phyloP scores from a whole-genome alignment of 306 rosid species.

The Vicia faba region DNA sequence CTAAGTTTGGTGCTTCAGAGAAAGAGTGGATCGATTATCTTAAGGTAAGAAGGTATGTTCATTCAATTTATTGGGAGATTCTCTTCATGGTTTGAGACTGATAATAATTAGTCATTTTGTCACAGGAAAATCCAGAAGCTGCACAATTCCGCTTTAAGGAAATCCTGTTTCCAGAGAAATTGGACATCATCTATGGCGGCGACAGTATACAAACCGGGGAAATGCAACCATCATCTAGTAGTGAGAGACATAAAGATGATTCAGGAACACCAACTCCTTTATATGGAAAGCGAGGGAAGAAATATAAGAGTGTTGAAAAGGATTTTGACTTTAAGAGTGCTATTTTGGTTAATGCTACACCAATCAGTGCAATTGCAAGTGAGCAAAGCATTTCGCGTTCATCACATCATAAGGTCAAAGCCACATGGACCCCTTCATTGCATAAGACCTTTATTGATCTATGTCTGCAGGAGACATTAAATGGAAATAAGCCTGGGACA shows the following conservation, averaged over 20 bases:
- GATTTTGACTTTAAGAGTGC: constrained; percentile 43
- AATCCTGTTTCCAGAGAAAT: constrained; percentile 48
- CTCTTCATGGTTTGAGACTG: constrained; percentile 34
- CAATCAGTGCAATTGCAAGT: constrained; percentile 48
- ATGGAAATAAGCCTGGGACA: constrained; percentile 69
- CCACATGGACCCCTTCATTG: constrained; percentile 55
- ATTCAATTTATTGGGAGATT: constrained; percentile 16
- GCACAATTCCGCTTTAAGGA: constrained; percentile 58
- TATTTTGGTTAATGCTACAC: constrained; percentile 44
- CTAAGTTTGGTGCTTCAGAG: constrained; percentile 50
- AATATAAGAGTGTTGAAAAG: constrained; percentile 36
- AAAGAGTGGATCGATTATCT: constrained; percentile 50
- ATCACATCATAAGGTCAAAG: constrained; percentile 49
- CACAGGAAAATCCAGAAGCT: constrained; percentile 60
- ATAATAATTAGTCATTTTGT: constrained; percentile 37
- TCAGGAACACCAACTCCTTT: constrained; percentile 37
- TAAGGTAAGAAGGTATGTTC: constrained; percentile 34
- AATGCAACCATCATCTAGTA: constrained; percentile 28
- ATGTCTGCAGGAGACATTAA: constrained; percentile 63
- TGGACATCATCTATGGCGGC: constrained; percentile 45
- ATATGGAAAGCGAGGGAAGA: constrained; percentile 43
- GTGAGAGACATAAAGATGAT: constrained; percentile 46
- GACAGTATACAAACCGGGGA: constrained; percentile 42
- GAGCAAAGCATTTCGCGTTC: constrained; percentile 61
- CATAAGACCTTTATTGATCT: constrained; percentile 62